Percentiles rank a stretch among this genome's conserved stretches.
These are phyloP conservation scores for Xerocomus brunneocitrinus DNA, from an alignment of 768 basidiomycete species.

Conservation along the genomic window DNA sequence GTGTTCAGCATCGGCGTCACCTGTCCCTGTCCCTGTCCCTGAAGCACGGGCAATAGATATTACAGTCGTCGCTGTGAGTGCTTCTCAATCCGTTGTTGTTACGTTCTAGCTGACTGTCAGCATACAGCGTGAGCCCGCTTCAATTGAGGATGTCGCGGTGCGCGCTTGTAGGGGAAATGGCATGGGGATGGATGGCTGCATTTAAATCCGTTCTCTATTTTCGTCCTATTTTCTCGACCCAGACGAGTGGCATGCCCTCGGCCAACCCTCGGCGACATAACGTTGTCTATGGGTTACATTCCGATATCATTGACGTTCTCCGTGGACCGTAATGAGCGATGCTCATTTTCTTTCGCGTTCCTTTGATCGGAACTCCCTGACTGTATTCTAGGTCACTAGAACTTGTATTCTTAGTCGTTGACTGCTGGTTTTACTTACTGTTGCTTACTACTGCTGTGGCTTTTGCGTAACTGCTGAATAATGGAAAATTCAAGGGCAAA, in stretches of 20 bases:
- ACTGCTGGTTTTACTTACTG: background rate
- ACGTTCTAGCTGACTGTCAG: background rate
- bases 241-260: background rate
- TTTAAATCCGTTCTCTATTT: background rate
- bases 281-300: background rate
- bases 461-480: background rate
- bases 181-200: conserved; percentile 1
- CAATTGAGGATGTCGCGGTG: conserved; percentile 13
- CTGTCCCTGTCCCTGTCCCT: conserved; percentile 18
- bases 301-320: conserved; percentile 1
- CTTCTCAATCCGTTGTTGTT: fast-evolving
- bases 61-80: conserved; percentile 19
- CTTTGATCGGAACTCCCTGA: background rate
- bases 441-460: background rate
- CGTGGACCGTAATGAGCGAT: conserved; percentile 2
- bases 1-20: conserved; percentile 25
- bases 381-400: conserved; percentile 24
- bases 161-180: no score
- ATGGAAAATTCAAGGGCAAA: background rate
- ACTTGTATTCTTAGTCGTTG: conserved; percentile 21
- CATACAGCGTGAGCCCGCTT: conserved; percentile 12
- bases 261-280: conserved; percentile 7
- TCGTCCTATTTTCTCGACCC: background rate
- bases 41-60: conserved; percentile 1
- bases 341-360: background rate